Percentiles rank a stretch among this genome's conserved stretches.
These are phyloP conservation scores for Wallacemonas sp. DNA, from an alignment of 208 protist genomes.

Conservation along the genomic window DNA sequence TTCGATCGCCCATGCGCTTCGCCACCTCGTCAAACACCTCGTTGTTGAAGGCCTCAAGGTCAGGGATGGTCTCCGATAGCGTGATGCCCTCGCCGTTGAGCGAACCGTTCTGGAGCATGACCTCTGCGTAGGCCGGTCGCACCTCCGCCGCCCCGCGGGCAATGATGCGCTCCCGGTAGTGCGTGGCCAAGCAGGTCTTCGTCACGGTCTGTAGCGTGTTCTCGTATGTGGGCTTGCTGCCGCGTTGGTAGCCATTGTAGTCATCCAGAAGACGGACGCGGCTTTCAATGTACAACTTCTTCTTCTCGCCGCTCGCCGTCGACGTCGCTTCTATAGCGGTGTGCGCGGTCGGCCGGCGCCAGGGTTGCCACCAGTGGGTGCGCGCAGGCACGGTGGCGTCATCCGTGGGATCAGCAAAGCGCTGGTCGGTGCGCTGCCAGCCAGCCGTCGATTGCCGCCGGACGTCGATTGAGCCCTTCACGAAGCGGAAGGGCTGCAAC, in stretches of 20 bases:
- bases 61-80: slow-evolving; percentile 37
- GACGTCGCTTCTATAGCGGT: no score
- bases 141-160: slow-evolving; percentile 21
- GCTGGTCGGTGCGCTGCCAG: slow-evolving; percentile 16
- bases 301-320: neutral
- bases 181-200: slow-evolving; percentile 35
- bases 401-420: neutral
- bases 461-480: slow-evolving; percentile 16
- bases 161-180: slow-evolving; percentile 41
- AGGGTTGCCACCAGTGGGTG: neutral
- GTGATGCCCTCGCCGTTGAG: slow-evolving; percentile 37
- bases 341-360: no score
- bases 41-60: slow-evolving; percentile 32
- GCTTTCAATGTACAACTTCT: slow-evolving; percentile 30
- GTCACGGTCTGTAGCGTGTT: slow-evolving; percentile 41
- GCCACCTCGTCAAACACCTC: slow-evolving; percentile 37
- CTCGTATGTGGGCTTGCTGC: slow-evolving; percentile 50
- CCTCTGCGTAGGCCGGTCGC: slow-evolving; percentile 42
- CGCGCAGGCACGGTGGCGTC: neutral
- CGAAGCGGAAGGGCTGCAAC: slow-evolving; percentile 60
- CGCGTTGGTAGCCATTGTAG: slow-evolving; percentile 68
- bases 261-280: slow-evolving; percentile 39
- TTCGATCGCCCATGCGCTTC: slow-evolving; percentile 33
- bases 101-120: slow-evolving; percentile 62
- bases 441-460: neutral